A percentile compares a stretch with the other conserved stretches of the same genome.
Evolutionary conservation across 345 rosid genomes (phyloP).

Genomic region (Euphorbia pulcherrima): DNA sequence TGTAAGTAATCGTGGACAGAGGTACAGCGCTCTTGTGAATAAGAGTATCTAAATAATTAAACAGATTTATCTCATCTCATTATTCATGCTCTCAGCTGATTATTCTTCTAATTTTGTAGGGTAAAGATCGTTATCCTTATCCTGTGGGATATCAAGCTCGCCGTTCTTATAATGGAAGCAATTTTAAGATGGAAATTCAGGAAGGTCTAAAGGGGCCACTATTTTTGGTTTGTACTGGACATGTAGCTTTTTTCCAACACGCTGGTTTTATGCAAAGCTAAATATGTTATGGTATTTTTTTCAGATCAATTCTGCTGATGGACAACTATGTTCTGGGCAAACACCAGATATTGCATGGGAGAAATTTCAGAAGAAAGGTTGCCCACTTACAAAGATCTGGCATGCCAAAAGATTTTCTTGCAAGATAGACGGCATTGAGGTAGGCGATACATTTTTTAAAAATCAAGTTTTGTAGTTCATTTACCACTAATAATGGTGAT

Average conservation of each 20-base stretch:
- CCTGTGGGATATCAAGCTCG: constrained; percentile 78
- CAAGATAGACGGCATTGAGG: constrained; percentile 77
- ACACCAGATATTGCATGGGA: constrained; percentile 85
- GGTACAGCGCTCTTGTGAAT: neutral
- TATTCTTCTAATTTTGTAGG: constrained; percentile 37
- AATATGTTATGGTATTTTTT: constrained; percentile 9
- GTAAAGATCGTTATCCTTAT: constrained; percentile 89
- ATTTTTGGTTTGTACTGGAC: constrained; percentile 50
- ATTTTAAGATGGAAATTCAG: constrained; percentile 58
- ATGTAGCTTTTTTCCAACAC: constrained; percentile 15
- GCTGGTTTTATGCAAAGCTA: constrained; percentile 3
- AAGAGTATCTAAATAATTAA: neutral
- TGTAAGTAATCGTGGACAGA: neutral
- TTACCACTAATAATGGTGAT: neutral
- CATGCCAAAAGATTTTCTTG: constrained; percentile 75
- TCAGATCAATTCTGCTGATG: constrained; percentile 63
- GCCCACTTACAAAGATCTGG: constrained; percentile 51
- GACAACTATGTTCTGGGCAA: constrained; percentile 58
- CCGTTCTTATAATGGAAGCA: constrained; percentile 54
- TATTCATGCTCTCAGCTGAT: neutral
- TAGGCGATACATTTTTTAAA: constrained; percentile 21
- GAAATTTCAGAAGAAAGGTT: constrained; percentile 65
- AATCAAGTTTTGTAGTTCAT: constrained; percentile 4
- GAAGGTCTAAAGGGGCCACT: constrained; percentile 84
- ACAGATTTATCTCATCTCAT: neutral